Conservation (phyloP, 2,329 filamentous ascomycete genomes). For the Myriosclerotinia duriaeana region DNA sequence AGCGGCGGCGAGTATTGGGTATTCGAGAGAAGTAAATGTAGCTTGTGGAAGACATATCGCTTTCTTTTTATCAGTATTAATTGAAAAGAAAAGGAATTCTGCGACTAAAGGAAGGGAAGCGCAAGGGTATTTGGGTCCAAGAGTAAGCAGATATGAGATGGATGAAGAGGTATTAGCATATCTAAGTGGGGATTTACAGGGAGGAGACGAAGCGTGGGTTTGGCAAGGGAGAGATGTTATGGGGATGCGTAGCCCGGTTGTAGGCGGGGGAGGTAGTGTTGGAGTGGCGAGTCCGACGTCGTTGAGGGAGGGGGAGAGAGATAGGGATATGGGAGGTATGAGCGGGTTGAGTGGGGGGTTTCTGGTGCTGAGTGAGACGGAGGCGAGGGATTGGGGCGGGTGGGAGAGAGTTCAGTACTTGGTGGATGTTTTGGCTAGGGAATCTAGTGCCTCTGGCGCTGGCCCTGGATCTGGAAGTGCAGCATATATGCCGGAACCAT, state of each 20-base stretch:
- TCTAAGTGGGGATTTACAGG: slow-evolving; percentile 82
- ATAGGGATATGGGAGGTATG: slow-evolving; percentile 42
- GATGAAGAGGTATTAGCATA: slow-evolving; percentile 91
- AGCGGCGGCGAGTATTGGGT: slow-evolving; percentile 67
- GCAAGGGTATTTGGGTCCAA: slow-evolving; percentile 14
- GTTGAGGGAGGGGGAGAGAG: slow-evolving; percentile 31
- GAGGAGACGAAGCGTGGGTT: slow-evolving; percentile 76
- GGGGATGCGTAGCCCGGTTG: slow-evolving; percentile 39
- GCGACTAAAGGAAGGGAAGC: slow-evolving; percentile 30
- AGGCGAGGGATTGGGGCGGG: slow-evolving; percentile 70
- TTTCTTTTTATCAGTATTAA: slow-evolving; percentile 73
- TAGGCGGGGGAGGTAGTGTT: slow-evolving; percentile 13
- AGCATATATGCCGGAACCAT: not conserved
- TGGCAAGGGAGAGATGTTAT: slow-evolving; percentile 65
- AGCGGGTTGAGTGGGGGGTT: not conserved
- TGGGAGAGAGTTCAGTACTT: slow-evolving; percentile 73
- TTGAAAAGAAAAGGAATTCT: slow-evolving; percentile 50
- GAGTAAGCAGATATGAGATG: slow-evolving; percentile 29
- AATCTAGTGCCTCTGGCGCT: slow-evolving; percentile 26
- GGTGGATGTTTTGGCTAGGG: slow-evolving; percentile 52
- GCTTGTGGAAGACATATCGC: slow-evolving; percentile 78
- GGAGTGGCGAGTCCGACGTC: slow-evolving; percentile 30
- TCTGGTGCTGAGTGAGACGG: slow-evolving; percentile 52
- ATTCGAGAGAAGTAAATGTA: slow-evolving; percentile 68
- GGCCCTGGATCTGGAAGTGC: not conserved